Conservation (phyloP, 75 land plant species). For the Picea sitchensis region DNA sequence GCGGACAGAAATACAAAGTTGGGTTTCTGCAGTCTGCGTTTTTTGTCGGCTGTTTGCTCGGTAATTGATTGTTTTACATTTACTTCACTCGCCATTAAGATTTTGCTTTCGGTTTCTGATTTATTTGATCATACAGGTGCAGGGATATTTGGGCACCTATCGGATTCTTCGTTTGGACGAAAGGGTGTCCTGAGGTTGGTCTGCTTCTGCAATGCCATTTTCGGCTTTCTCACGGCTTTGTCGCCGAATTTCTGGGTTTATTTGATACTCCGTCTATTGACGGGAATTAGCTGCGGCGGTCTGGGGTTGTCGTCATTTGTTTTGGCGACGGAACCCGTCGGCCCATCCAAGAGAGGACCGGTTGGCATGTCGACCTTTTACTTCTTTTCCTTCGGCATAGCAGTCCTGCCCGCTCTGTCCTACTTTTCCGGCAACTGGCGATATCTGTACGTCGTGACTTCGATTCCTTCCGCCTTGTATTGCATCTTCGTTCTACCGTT, state of each 20-base stretch:
- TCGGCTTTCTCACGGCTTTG: conserved; percentile 30
- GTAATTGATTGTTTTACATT: too few relatives aligned
- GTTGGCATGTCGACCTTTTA: conserved; percentile 41
- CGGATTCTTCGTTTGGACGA: conserved; percentile 38
- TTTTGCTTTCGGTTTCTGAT: too few relatives aligned
- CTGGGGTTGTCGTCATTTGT: conserved; percentile 43
- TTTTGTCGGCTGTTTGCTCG: too few relatives aligned
- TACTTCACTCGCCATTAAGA: too few relatives aligned
- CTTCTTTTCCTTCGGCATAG: conserved; percentile 47
- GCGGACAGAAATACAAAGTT: too few relatives aligned
- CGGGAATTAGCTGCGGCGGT: conserved; percentile 32
- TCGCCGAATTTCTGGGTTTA: conserved; percentile 46
- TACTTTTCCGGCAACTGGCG: conserved; percentile 36
- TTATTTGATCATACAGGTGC: not conserved
- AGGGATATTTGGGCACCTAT: conserved; percentile 24
- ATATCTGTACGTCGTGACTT: conserved; percentile 24
- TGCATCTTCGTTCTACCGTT: conserved; percentile 30
- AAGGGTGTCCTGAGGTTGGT: conserved; percentile 26
- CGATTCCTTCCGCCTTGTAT: conserved; percentile 27
- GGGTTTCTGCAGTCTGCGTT: too few relatives aligned
- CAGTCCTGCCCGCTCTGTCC: conserved; percentile 35
- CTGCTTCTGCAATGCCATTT: conserved; percentile 26
- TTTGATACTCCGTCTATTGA: conserved; percentile 30
- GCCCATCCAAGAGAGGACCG: conserved; percentile 36
- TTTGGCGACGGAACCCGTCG: conserved; percentile 42